Conservation (phyloP, 805 yeast genomes). For the Isabelozyma rhagii region DNA sequence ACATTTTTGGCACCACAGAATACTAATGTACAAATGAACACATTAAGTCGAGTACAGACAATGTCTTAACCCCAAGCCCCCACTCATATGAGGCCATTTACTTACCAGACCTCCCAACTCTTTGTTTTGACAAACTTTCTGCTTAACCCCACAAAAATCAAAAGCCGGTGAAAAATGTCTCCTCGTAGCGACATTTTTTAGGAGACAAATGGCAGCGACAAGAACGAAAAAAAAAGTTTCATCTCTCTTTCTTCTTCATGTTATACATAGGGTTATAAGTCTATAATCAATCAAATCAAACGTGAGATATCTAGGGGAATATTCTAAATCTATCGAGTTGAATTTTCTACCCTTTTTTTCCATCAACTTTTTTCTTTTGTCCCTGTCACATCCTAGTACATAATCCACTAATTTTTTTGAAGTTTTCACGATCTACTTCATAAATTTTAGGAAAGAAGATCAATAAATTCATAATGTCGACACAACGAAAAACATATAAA, state of each 20-base stretch:
- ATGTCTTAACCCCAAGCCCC: no score
- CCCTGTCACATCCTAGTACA: neutral
- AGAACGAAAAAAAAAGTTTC: neutral
- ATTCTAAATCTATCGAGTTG: neutral
- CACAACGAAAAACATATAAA: conserved; percentile 41
- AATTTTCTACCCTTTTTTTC: neutral
- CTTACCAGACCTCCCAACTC: no score
- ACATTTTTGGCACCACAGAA: neutral
- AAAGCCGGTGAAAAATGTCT: neutral
- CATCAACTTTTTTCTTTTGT: neutral
- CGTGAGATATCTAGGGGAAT: neutral
- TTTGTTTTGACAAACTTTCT: no score
- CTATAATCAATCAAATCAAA: neutral
- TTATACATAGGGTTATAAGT: neutral
- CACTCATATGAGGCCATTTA: no score
- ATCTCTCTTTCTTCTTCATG: neutral
- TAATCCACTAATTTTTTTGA: neutral
- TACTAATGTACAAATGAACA: no score
- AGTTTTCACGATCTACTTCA: neutral
- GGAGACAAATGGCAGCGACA: neutral
- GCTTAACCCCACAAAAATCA: no score
- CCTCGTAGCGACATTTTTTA: neutral
- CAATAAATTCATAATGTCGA: conserved; percentile 11
- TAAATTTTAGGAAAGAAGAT: neutral
- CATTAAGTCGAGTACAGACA: no score